Evolutionary conservation across 2,329 filamentous ascomycete species (phyloP).

Genomic region (Niveomyces coronatus): DNA sequence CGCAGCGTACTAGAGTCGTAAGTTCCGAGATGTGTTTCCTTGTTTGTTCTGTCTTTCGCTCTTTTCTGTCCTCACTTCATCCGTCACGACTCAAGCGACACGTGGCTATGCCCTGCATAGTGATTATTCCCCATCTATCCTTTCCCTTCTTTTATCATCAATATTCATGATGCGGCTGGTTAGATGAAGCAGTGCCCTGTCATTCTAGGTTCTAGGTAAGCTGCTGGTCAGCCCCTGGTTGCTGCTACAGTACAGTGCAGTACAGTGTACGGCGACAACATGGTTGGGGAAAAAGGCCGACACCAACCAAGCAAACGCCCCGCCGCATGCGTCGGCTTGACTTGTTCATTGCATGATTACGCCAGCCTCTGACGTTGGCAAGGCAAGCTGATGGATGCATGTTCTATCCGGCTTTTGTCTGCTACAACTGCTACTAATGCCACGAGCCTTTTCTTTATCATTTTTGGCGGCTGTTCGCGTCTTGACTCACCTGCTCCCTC

Average conservation of each 20-base stretch:
- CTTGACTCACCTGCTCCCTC: background rate
- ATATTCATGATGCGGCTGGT: too few species aligned
- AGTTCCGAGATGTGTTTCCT: slow-evolving; percentile 9
- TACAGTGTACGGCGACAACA: background rate
- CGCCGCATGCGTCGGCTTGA: slow-evolving; percentile 1
- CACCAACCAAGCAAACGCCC: background rate
- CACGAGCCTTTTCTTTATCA: slow-evolving; percentile 10
- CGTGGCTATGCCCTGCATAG: too few species aligned
- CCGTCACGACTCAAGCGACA: slow-evolving; percentile 7
- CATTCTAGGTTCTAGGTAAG: too few species aligned
- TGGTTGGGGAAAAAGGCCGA: background rate
- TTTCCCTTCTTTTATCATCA: too few species aligned
- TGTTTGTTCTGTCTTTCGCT: slow-evolving; percentile 11
- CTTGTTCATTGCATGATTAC: slow-evolving; percentile 6
- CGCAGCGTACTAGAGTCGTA: slow-evolving; percentile 16
- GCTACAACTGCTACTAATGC: slow-evolving; percentile 14
- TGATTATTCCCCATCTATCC: too few species aligned
- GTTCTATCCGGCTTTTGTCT: slow-evolving; percentile 6
- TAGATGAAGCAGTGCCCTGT: too few species aligned
- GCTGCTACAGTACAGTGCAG: too few species aligned
- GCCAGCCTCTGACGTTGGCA: slow-evolving; percentile 4
- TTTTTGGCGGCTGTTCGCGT: background rate
- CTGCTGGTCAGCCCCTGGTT: too few species aligned
- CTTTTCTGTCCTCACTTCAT: slow-evolving; percentile 12
- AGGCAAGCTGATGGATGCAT: background rate